Evolutionary conservation across 352 stramenopile species (phyloP).

Genomic region (Phytophthora syringae): DNA sequence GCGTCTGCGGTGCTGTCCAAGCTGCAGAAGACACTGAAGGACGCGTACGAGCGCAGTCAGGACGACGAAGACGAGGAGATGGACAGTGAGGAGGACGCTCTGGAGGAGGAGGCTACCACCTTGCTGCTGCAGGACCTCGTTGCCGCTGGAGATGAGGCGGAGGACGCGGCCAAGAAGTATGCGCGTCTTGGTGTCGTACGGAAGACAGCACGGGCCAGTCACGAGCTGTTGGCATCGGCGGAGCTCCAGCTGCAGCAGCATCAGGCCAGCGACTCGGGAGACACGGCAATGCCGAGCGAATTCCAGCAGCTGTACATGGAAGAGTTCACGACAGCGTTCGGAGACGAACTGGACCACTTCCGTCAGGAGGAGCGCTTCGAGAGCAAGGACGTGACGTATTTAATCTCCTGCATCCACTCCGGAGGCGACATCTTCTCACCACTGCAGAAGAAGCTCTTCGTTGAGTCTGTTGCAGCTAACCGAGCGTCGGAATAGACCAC

Average conservation of each 20-base stretch:
- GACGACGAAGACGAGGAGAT: conserved; percentile 41
- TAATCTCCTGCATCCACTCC: conserved; percentile 89
- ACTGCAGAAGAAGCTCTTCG: conserved; percentile 85
- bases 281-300: conserved; percentile 44
- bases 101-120: conserved; percentile 46
- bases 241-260: conserved; percentile 53
- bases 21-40: conserved; percentile 50
- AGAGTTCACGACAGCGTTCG: conserved; percentile 85
- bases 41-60: conserved; percentile 33
- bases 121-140: conserved; percentile 72
- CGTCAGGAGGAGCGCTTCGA: conserved; percentile 88
- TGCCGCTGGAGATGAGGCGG: conserved; percentile 51
- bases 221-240: conserved; percentile 51
- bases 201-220: conserved; percentile 65
- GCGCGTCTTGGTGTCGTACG: conserved; percentile 52
- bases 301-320: conserved; percentile 88
- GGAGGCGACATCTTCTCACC: conserved; percentile 83
- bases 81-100: conserved; percentile 44
- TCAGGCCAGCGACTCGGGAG: conserved; percentile 14
- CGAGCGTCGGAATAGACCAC: conserved; percentile 15
- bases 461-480: conserved; percentile 56
- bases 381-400: conserved; percentile 88
- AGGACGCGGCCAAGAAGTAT: conserved; percentile 55
- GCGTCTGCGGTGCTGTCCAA: conserved; percentile 51
- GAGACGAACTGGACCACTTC: conserved; percentile 85